Base-by-base conservation (phyloP, 73 alveolate genomes). In the Breviolum minutum region DNA sequence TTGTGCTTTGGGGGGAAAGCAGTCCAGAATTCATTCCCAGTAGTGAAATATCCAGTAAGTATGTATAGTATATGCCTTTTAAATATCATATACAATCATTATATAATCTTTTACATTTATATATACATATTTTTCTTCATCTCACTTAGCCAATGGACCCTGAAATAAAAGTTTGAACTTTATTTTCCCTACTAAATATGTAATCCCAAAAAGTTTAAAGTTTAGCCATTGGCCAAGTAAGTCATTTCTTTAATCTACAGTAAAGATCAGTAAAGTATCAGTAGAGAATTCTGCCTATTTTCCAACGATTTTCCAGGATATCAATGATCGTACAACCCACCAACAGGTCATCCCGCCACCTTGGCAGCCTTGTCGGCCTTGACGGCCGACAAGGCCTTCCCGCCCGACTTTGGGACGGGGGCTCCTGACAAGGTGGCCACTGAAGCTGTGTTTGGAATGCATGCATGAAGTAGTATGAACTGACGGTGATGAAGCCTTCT, bases 391-490 rank as follows among this genome's bases (percentile, higher is more conserved):
- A n/a, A 6, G 61, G 76, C 62, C 30, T 22, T 68, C n/a, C 76
- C 73, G 61, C 26, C 76, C 92, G 71, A 20, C 76, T 62, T 62
- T 83, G 92, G 92, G 71, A 54, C 71, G 76, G 77, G 77, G 77
- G 8, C 77, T 1, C 77, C n/a, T 22, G 77, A 2, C 77, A 2
- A 22, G 54, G 54, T 40, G 54, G 54, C 3, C 54, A 40, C 54
- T 40, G 54, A 3, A 40, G 54, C n/a, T n/a, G n/a, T 40, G 54
- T 3, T 40, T 40, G 54, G 54, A 40, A 40, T 40, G 54, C 54
- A 40, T 40, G 54, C 54, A 40, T 40, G 54, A 40, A 40, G 54
- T 40, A 40, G 54, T 40, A 40, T 40, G 54, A 40, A 40, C 54
- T 40, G 54, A 40, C 54, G 54, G 54, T 40, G 54, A 40, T 40